phyloP scores from a whole-genome alignment of 345 rosid genomes.

The Salix caprea region DNA sequence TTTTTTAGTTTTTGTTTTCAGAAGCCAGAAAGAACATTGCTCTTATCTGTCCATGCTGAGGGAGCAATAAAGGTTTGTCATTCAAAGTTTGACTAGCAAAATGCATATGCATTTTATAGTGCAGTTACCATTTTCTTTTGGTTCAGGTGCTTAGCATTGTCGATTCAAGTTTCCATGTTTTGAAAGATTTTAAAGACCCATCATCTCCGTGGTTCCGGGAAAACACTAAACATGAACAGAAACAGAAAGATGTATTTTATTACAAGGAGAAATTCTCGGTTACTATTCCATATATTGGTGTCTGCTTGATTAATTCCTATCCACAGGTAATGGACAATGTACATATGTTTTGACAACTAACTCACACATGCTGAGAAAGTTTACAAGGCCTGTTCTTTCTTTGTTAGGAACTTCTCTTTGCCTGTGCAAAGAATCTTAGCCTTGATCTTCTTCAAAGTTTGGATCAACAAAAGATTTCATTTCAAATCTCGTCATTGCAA shows the following conservation, averaged over 20 bases:
- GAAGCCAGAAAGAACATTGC: conserved; percentile 80
- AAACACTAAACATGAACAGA: conserved; percentile 47
- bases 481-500: conserved; percentile 69
- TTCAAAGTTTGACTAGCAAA: conserved; percentile 5
- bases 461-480: conserved; percentile 72
- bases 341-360: conserved; percentile 1
- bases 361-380: not conserved
- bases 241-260: conserved; percentile 39
- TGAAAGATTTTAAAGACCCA: conserved; percentile 44
- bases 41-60: conserved; percentile 64
- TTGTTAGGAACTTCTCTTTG: conserved; percentile 82
- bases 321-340: conserved; percentile 56
- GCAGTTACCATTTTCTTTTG: conserved; percentile 16
- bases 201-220: conserved; percentile 25
- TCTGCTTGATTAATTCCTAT: conserved; percentile 68
- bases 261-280: conserved; percentile 69
- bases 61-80: conserved; percentile 78
- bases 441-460: conserved; percentile 64
- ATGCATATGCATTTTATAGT: not conserved
- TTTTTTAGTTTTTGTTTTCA: conserved; percentile 26
- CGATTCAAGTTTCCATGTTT: conserved; percentile 70
- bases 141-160: conserved; percentile 73
- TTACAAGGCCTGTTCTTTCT: not conserved
- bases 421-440: conserved; percentile 60
- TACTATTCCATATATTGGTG: conserved; percentile 57